Percentiles rank a stretch among this genome's conserved stretches.
These are phyloP conservation scores for Boletus bicolor DNA, from an alignment of 768 basidiomycete genomes.

Conservation along the genomic window DNA sequence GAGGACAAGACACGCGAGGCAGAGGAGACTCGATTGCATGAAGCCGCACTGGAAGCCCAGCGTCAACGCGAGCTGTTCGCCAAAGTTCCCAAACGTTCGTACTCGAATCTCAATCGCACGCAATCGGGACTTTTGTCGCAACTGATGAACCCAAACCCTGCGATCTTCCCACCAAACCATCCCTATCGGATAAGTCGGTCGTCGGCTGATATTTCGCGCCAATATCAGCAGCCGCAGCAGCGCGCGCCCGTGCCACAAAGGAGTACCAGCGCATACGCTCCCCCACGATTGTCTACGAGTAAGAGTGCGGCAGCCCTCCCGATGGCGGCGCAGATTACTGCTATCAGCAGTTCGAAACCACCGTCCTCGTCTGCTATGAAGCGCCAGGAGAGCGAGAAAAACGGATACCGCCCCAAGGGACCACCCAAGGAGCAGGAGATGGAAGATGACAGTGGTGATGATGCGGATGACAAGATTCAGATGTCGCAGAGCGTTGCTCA, in stretches of 20 bases:
- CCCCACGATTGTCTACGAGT: conserved; percentile 41
- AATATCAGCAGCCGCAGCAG: conserved; percentile 20
- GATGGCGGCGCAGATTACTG: conserved; percentile 48
- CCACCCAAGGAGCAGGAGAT: conserved; percentile 63
- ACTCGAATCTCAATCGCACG: conserved; percentile 53
- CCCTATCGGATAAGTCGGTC: conserved; percentile 54
- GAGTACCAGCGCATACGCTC: conserved; percentile 30
- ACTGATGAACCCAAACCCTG: conserved; percentile 70
- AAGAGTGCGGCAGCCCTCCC: conserved; percentile 62
- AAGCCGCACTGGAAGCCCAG: conserved; percentile 61
- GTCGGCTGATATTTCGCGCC: conserved; percentile 43
- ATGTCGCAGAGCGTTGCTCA: conserved; percentile 69
- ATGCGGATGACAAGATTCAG: conserved; percentile 49
- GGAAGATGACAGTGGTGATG: conserved; percentile 59
- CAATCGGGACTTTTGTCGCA: conserved; percentile 60
- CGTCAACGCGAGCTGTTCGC: conserved; percentile 66
- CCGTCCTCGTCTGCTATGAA: conserved; percentile 20
- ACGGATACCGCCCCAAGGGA: conserved; percentile 61
- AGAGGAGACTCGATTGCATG: conserved; percentile 35
- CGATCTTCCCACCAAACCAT: conserved; percentile 55
- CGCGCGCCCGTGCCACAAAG: conserved; percentile 25
- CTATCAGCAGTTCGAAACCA: conserved; percentile 30
- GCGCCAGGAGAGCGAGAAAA: conserved; percentile 28
- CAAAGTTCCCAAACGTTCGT: conserved; percentile 66
- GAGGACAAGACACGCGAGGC: conserved; percentile 35